Evolutionary conservation across 202 grass and related monocot genomes (phyloP).

Genomic region (Carex sylvatica): DNA sequence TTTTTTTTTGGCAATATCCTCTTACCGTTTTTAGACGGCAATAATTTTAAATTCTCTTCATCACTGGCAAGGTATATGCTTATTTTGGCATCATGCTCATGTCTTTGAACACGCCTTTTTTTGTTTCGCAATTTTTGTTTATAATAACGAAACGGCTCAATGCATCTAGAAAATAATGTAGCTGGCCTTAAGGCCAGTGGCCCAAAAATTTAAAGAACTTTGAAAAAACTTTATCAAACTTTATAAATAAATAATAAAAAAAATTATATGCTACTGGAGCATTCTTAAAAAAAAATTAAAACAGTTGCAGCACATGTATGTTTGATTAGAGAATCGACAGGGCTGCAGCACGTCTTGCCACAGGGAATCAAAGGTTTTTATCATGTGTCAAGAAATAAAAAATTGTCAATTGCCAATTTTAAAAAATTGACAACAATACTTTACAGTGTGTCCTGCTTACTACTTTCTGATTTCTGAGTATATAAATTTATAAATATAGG

Average conservation of each 20-base stretch:
- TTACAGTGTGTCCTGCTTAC: too few species aligned
- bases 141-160: neutral
- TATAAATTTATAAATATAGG: too few species aligned
- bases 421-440: too few species aligned
- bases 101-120: neutral
- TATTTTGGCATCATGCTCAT: neutral
- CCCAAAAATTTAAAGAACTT: neutral
- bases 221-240: neutral
- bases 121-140: neutral
- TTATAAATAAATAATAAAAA: neutral
- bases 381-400: neutral
- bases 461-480: too few species aligned
- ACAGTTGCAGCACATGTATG: neutral
- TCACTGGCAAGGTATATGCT: neutral
- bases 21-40: neutral
- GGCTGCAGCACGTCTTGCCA: neutral
- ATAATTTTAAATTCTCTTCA: neutral
- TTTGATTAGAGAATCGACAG: neutral
- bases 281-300: neutral
- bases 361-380: neutral
- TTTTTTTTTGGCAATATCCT: neutral
- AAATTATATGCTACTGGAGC: neutral
- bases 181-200: neutral
- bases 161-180: neutral
- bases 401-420: too few species aligned